A percentile compares a stretch with the other conserved stretches of the same genome.
phyloP scores from a whole-genome alignment of 1,284 basidiomycete genomes.

The Melampsora larici-populina region DNA sequence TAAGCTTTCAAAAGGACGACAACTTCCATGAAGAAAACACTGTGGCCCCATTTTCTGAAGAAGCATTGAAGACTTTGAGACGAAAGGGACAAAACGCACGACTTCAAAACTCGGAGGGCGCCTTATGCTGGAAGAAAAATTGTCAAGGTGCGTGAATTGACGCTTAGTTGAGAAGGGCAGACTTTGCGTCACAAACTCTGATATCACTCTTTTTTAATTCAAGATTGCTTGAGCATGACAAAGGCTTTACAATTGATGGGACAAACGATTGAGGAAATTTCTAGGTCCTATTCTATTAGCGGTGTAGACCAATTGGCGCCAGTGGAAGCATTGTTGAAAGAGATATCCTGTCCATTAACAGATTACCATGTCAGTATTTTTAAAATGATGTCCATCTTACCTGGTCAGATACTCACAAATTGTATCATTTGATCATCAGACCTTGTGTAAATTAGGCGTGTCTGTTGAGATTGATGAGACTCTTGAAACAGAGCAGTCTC shows the following conservation, averaged over 20 bases:
- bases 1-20: background rate
- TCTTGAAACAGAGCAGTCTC: background rate
- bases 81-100: background rate
- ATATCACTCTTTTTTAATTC: background rate
- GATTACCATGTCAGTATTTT: conserved; percentile 11
- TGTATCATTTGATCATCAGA: background rate
- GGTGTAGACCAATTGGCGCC: conserved; percentile 11
- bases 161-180: background rate
- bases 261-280: conserved; percentile 7
- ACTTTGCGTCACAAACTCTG: too few species aligned
- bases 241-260: conserved; percentile 26
- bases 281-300: conserved; percentile 9
- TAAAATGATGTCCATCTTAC: background rate
- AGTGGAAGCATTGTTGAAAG: conserved; percentile 28
- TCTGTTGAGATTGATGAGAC: background rate
- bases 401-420: background rate
- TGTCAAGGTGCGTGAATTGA: conserved; percentile 20
- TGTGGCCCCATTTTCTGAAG: background rate
- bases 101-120: conserved; percentile 25
- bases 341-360: conserved; percentile 22
- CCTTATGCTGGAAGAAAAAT: conserved; percentile 34
- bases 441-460: conserved; percentile 5
- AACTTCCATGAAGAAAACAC: background rate
- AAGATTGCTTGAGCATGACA: conserved; percentile 24
- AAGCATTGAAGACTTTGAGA: background rate